Base-by-base conservation (phyloP, 2,329 filamentous ascomycete genomes). In the Dactylellina sp. region DNA sequence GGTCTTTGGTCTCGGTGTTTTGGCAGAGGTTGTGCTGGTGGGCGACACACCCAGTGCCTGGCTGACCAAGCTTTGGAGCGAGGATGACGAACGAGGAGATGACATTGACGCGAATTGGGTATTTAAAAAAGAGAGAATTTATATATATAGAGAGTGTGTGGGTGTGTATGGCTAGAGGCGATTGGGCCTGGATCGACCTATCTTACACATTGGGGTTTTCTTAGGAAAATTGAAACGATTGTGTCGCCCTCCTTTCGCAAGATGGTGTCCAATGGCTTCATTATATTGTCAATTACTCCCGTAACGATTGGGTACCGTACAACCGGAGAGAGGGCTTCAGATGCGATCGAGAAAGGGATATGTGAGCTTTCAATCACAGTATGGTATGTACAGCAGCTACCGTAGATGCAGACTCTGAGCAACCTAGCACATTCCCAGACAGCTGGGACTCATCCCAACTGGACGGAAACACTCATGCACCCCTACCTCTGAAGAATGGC, bases 301-400 rank as follows among this genome's bases (percentile, higher is more conserved):
- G 32, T 25, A 42, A 47, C 42, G 7, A 71, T 71, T 64, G 66
- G 66, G 50, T 40, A 35, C 42, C 50, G 22, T 35, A 24, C 32
- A 44, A 20, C 18, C 55, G 12, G 42, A 42, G 24, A 35, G n/a
- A 14, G 28, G 28, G 40, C 57, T 37, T 32, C 28, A 32, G 20
- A 49, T 71, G 32, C 5, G n/a, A 56, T 50, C 65, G 37, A 64
- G 65, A 63, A 71, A 71, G 57, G 65, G 56, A 53, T 12, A 9
- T 24, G 32, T 12, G 32, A 35, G 9, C 14, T 12, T 12, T 14
- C 14, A 40, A 50, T 52, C 12, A 63, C 12, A 40, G 44, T 16
- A 53, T 14, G 42, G 64, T 71, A n/a, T 55, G 40, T 42, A 64
- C 59, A 53, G 18, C 44, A 59, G 49, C 65, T 42, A 52, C 40